Evolutionary conservation across 176 grass and related monocot species (phyloP).

Genomic region (Secale cereale): DNA sequence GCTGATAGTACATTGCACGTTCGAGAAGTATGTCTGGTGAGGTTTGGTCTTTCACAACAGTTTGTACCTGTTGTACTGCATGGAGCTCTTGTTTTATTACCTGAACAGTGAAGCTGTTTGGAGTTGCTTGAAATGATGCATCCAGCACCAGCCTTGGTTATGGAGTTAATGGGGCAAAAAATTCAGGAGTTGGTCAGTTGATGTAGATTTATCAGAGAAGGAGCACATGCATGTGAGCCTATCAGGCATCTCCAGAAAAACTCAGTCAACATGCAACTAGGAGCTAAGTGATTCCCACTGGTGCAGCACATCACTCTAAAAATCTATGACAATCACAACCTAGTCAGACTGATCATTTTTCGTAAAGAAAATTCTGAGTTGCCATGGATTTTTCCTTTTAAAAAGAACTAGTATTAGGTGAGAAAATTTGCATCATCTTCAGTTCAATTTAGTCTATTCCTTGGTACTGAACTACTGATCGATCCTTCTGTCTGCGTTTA

Average conservation of each 20-base stretch:
- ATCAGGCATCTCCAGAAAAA: background rate
- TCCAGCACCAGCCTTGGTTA: constrained; percentile 12
- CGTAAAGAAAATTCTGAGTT: background rate
- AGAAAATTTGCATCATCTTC: background rate
- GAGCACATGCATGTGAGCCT: constrained; percentile 30
- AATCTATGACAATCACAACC: background rate
- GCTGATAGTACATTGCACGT: background rate
- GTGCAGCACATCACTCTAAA: constrained; percentile 2
- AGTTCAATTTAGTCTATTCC: background rate
- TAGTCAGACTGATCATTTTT: background rate
- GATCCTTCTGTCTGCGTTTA: background rate
- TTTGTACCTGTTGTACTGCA: background rate
- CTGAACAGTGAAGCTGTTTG: constrained; percentile 24
- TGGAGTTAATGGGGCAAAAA: background rate
- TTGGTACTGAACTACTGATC: too few species aligned
- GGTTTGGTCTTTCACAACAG: background rate
- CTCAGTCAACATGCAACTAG: constrained; percentile 6
- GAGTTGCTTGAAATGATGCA: constrained; percentile 26
- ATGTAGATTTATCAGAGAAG: constrained; percentile 34
- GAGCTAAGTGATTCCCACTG: constrained; percentile 1
- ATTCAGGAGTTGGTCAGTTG: background rate
- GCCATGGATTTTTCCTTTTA: background rate
- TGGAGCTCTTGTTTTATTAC: constrained; percentile 32
- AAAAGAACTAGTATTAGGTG: too few species aligned
- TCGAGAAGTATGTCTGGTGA: background rate